Percentiles rank a stretch among this genome's conserved stretches.
Conservation (phyloP, 441 rosid species). For the Erodium moschatum region DNA sequence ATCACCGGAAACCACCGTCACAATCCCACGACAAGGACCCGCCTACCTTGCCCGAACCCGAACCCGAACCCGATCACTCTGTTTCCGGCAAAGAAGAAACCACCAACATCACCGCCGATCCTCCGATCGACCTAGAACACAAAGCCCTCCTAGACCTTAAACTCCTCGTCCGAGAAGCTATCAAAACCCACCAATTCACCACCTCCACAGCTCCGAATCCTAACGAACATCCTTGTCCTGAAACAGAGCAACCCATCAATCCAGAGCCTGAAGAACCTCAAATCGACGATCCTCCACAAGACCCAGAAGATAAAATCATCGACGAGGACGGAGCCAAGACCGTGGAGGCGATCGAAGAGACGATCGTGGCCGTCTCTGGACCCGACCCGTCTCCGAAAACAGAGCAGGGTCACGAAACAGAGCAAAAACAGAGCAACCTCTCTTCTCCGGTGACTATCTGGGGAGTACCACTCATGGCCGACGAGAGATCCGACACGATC, state of each 20-base stretch:
- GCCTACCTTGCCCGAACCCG: not conserved
- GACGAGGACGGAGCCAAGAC: not conserved
- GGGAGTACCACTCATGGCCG: conserved; percentile 48
- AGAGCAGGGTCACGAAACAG: conserved; percentile 26
- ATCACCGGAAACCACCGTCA: not conserved
- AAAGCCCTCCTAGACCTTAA: not conserved
- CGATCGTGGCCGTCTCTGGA: conserved; percentile 44
- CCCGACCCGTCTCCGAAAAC: conserved; percentile 20
- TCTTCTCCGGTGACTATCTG: conserved; percentile 40
- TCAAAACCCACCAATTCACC: not conserved
- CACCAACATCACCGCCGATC: not conserved
- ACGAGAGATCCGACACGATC: conserved; percentile 50
- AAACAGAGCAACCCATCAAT: not conserved
- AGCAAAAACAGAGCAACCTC: conserved; percentile 21
- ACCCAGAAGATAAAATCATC: not conserved
- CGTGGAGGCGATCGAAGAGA: conserved; percentile 25
- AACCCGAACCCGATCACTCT: not conserved
- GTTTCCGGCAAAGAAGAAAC: not conserved
- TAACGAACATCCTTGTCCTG: not conserved
- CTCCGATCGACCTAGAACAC: not conserved
- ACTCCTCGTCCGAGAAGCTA: not conserved
- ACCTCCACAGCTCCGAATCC: not conserved
- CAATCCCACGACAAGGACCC: not conserved
- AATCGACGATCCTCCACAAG: not conserved
- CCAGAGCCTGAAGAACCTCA: not conserved